Conservation (phyloP, 441 rosid species). For the Pelargonium cotyledonis region DNA sequence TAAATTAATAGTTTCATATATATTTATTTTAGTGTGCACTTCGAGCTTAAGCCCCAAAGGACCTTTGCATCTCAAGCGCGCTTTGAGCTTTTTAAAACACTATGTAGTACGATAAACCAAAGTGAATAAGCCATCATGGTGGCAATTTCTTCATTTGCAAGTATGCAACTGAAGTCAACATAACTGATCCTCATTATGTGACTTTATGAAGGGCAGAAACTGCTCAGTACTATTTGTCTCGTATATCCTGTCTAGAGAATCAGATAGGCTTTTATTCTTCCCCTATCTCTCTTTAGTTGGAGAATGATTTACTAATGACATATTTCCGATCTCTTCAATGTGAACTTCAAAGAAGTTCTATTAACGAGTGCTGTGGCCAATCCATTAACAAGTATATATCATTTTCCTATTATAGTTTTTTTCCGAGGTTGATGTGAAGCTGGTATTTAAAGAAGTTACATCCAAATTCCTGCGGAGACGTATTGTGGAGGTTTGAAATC, state of each 20-base stretch:
- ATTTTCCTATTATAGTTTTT: slow-evolving; percentile 46
- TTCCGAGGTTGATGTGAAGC: slow-evolving; percentile 95
- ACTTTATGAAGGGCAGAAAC: slow-evolving; percentile 1
- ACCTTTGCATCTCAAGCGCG: too few relatives aligned
- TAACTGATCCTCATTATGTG: neutral
- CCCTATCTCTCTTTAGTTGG: neutral
- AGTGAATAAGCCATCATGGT: neutral
- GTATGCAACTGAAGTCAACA: neutral
- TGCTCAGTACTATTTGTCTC: neutral
- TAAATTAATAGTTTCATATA: too few relatives aligned
- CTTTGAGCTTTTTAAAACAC: too few relatives aligned
- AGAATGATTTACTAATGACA: neutral
- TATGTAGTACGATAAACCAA: neutral
- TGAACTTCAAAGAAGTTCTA: too few relatives aligned
- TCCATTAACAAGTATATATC: neutral
- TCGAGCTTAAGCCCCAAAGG: too few relatives aligned
- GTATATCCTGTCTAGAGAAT: neutral
- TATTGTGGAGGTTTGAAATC: slow-evolving; percentile 74
- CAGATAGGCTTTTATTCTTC: neutral
- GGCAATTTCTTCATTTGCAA: neutral
- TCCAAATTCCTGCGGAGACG: slow-evolving; percentile 81
- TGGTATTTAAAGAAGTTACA: slow-evolving; percentile 90
- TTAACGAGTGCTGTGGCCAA: neutral
- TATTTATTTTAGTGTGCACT: too few relatives aligned
- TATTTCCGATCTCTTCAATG: neutral